Base-by-base conservation (phyloP, 2,329 filamentous ascomycete genomes). In the Hymenoscyphus fructigenus region DNA sequence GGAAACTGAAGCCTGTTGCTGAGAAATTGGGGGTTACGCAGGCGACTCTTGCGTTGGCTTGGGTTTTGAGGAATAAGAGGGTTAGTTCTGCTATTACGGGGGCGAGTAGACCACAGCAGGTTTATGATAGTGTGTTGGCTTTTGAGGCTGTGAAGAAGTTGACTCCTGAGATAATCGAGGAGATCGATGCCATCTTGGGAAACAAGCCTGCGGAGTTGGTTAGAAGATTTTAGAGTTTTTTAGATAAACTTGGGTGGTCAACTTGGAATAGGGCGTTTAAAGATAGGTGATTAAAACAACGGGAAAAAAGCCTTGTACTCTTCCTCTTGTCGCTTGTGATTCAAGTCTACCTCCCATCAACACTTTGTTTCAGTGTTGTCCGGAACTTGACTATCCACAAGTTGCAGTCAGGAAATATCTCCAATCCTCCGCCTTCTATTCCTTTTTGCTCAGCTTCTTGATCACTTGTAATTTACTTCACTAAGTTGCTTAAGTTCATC, bases 61-160 rank as follows among this genome's bases (percentile, higher is more conserved):
- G 87, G 86, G 84, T 86, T 15, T 78, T 89, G 59, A 84, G 81
- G 73, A 89, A 89, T 73, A 81, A 82, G 68, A 83, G 86, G 64
- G 83, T 88, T 59, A 87, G 84, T 74, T 84, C 82, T 17, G 86
- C 85, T 38, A 88, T 88, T 68, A 85, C 84, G 0, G 85, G 85
- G 5, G 85, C 86, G 5, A 86, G 83, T 75, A 81, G 78, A 62
- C 78, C 81, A 2, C 80, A 83, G 73, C 86, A 89, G 79, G 79
- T 89, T 56, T 84, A 83, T 63, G 85, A 88, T 76, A 88, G 86
- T 71, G 76, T 85, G 58, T 78, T 78, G 72, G 84, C 87, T 1
- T 68, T 88, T 12, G 78, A 75, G 14, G 77, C 81, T 10, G 75
- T 85, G 28, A 82, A 85, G 62, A 84, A 83, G 77, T 75, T 89